Evolutionary conservation across 768 basidiomycete genomes (phyloP), one percentile per base, ranked within the genome.

Genomic region (Suillus fuscotomentosus): DNA sequence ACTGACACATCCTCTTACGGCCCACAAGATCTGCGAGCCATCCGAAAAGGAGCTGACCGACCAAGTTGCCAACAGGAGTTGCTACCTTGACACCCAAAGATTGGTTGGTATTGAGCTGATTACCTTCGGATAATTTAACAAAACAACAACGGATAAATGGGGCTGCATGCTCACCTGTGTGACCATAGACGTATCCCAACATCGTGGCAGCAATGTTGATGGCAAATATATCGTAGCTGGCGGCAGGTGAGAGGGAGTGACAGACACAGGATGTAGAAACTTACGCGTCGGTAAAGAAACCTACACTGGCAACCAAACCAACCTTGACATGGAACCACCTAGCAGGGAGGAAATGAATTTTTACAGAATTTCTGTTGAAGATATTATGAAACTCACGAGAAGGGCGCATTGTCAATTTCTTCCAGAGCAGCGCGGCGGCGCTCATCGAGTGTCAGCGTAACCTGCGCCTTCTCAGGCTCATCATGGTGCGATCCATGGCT

Each of bases 211-310:
- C 93, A 53, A 96, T 91, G 75, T 89, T 93, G 78, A 96, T 96
- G 8, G 92, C 91, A 71, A 95, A 97, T 65, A 96, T 89, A 66
- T 94, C 93, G 70, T 92, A 92, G 36, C 75, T 76, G 8, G 20
- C 7, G 5, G 38, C 20, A 36, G 5, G 47, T 43, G 34, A 53
- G 17, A 11, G 20, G 10, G 39, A 10, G 38, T 63, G 31, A 20
- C 54, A 20, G 1, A 11, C 13, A 54, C 43, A 56, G 42, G 11
- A 39, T 54, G 62, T 27, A n/a, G 53, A 9, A 1, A 76, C 84
- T 69, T 68, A 88, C 85, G 89, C 87, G 78, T 92, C 94, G 57
- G 94, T 94, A 82, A 95, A 96, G 83, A 96, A 95, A 34, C 94
- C 94, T 11, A 90, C 90, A 69, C 94, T 92, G 3, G 92, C 80